A percentile compares a stretch with the other conserved stretches of the same genome.
Conservation (phyloP, 1,139 yeast species). For the Pichia sp. region DNA sequence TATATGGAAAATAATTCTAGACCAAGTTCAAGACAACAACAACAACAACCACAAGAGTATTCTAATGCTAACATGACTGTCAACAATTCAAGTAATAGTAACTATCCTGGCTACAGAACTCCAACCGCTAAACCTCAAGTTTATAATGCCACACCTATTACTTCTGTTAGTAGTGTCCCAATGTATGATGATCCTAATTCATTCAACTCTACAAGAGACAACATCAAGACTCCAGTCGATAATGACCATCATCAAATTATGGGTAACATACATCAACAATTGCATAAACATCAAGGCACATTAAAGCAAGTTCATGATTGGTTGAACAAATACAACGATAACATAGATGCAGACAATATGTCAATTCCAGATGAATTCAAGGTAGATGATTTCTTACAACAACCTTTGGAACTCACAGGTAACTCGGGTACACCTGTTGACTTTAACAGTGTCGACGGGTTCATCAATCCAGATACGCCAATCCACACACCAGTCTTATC, state of each 20-base stretch:
- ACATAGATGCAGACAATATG: conserved; percentile 16
- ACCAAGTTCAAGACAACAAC: conserved; percentile 7
- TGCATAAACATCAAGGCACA: conserved; percentile 51
- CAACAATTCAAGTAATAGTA: neutral
- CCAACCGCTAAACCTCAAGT: too few relatives aligned
- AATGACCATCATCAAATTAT: conserved; percentile 20
- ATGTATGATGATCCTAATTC: too few relatives aligned
- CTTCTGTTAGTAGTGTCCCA: conserved; percentile 1
- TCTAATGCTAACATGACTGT: neutral
- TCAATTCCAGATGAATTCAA: conserved; percentile 29
- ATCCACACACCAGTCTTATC: conserved; percentile 8
- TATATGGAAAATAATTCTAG: conserved; percentile 11
- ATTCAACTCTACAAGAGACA: too few relatives aligned
- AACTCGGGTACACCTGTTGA: conserved; percentile 17
- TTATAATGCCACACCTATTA: neutral
- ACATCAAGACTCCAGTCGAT: neutral
- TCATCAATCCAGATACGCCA: conserved; percentile 11
- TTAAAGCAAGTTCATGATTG: conserved; percentile 60
- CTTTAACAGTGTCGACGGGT: conserved; percentile 14
- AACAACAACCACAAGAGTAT: neutral
- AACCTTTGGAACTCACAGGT: conserved; percentile 26
- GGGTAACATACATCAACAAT: conserved; percentile 34
- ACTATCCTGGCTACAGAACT: too few relatives aligned
- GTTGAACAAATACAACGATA: conserved; percentile 41
- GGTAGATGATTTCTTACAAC: conserved; percentile 35